These are phyloP conservation scores for Gremmenia infestans DNA, from an alignment of 2,329 filamentous ascomycete species.

Conservation along the genomic window DNA sequence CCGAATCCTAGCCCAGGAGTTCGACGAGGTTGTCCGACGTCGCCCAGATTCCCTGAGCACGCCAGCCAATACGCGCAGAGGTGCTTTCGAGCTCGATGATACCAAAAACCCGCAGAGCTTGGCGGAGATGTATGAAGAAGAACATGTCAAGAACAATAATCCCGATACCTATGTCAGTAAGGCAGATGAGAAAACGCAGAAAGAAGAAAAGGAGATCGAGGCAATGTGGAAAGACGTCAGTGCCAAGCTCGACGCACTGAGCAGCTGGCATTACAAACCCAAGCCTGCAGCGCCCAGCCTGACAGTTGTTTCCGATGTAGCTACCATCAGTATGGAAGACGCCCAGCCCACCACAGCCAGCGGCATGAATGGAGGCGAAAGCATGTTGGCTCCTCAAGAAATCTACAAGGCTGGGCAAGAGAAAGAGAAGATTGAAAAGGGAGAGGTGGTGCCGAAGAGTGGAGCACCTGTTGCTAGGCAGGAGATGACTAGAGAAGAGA, in stretches of 20 bases:
- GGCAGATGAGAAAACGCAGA: conserved; percentile 74
- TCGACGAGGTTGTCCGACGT: conserved; percentile 83
- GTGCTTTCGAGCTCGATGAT: conserved; percentile 71
- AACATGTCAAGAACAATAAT: conserved; percentile 74
- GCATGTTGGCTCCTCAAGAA: conserved; percentile 88
- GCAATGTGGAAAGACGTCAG: conserved; percentile 77
- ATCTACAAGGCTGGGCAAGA: conserved; percentile 78
- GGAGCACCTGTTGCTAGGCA: conserved; percentile 74
- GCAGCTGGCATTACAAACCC: conserved; percentile 93
- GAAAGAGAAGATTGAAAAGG: conserved; percentile 47
- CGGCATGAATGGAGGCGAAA: conserved; percentile 62
- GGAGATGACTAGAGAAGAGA: conserved; percentile 86
- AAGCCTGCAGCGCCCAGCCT: conserved; percentile 77
- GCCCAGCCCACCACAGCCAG: conserved; percentile 80
- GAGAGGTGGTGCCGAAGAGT: conserved; percentile 72
- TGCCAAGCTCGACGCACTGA: conserved; percentile 79
- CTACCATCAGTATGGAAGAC: conserved; percentile 93
- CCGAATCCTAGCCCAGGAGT: conserved; percentile 82
- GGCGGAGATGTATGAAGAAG: conserved; percentile 90
- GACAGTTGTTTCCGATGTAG: conserved; percentile 83
- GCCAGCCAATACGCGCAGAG: conserved; percentile 58
- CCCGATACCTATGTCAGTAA: conserved; percentile 74
- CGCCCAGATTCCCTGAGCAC: conserved; percentile 68
- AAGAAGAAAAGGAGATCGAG: conserved; percentile 79
- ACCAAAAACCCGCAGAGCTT: conserved; percentile 81